Evolutionary conservation across 345 rosid genomes (phyloP), one percentile per base, ranked within the genome.

Genomic region (Boechera stricta): DNA sequence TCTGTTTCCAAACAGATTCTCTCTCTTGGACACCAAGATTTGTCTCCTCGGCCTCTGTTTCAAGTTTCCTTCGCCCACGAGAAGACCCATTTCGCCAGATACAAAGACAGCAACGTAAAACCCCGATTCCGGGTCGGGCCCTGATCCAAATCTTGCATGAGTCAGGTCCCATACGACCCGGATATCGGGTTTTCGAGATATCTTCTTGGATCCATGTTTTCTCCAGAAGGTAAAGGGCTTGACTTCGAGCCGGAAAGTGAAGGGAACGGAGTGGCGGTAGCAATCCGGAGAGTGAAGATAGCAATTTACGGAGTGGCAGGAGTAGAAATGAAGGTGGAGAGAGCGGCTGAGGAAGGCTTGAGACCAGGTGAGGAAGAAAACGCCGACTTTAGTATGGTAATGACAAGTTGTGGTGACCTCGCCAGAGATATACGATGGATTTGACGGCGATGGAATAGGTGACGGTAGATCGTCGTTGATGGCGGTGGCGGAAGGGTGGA

Each of bases 281-380:
- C 71, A 70, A 12, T 52, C 81, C 2, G 32, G 86, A 68, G 75
- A 82, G 75, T 76, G 79, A 57, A 36, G 78, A 63, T n/a, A 89
- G 83, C 60, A 89, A 77, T 45, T 55, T 47, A 2, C 2, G 9
- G 80, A 76, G 49, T 42, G 4, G 39, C 80, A 69, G 2, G 87
- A 83, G 77, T 85, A 88, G 84, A 84, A 91, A 55, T 85, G 76
- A 76, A 91, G 91, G 79, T 82, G 81, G 63, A 91, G 88, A 35
- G 94, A 85, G 77, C 87, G 93, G 54, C 94, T 88, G 32, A 90
- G 76, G 70, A 89, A 84, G 59, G 84, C 65, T 15, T 84, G 71
- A 39, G 97, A 90, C 98, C 97, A 94, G 2, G 97, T 87, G 49
- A 94, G 92, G 60, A 95, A 90, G 80, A 91, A 94, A 36, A 87